Base-by-base conservation (phyloP, 345 rosid species). In the Lenwebbia sp. region DNA sequence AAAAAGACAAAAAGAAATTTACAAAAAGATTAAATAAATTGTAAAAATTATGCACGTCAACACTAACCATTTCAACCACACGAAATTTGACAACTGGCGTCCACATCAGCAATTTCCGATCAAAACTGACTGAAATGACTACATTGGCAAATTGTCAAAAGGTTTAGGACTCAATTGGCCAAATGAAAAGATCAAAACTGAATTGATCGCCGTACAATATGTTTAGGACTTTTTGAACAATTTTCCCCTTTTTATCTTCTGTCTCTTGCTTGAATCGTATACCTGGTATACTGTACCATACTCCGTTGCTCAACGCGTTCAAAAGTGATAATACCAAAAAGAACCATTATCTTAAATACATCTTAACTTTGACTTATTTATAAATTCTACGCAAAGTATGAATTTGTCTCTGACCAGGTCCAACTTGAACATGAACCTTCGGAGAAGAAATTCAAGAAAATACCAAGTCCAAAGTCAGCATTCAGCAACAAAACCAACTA, bases 1-100 rank as follows among this genome's bases (percentile, higher is more conserved):
- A 11, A 52, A 52, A 5, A 5, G 6, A 14, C 1, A 54, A 54
- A 17, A 19, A 65, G 7, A 62, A 60, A 28, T 14, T 33, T 0
- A 65, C 5, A 30, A 62, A 62, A 62, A 14, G 12, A 30, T 30
- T 7, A 0, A 28, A 60, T 47, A 58, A n/a, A 13, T 60, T 60
- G 3, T 60, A 62, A 65, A 62, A 65, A 65, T 30, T 13, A 28
- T 60, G 1, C 10, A 17, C 0, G 0, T 17, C 1, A 0, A 19
- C 10, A 0, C 4, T 10, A 17, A 9, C 9, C 4, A 30, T 65
- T 22, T 65, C 1, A 65, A 47, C 11, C 50, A 47, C 50, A 47
- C 11, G 8, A 47, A 3, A 10, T 8, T 7, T 4, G 25, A 65
- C 8, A 4, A 15, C 1, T 0, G 5, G 1, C 0, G 0, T 65